Percentiles rank a stretch among this genome's conserved stretches.
Evolutionary conservation across 2,329 filamentous ascomycete genomes (phyloP).

Genomic region (Fusarium continuum): DNA sequence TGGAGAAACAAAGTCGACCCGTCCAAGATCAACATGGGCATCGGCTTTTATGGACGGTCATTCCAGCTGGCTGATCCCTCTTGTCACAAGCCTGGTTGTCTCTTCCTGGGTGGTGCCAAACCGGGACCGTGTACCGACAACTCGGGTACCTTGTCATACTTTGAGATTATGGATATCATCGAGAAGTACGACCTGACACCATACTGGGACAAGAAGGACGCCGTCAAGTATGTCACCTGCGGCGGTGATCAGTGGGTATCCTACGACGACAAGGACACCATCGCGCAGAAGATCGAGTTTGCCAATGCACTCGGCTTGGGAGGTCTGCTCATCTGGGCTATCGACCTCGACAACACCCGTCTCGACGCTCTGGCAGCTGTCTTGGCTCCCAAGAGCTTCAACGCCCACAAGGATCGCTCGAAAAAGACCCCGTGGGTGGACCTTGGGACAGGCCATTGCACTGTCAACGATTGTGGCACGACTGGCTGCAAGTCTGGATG

Average conservation of each 20-base stretch:
- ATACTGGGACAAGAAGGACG: not conserved
- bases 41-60: not conserved
- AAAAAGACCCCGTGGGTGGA: too few relatives aligned
- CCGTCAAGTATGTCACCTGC: not conserved
- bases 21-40: not conserved
- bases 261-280: not conserved
- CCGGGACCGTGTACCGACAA: not conserved
- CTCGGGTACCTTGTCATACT: not conserved
- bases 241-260: not conserved
- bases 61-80: not conserved
- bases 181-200: not conserved
- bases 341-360: slow-evolving; percentile 1
- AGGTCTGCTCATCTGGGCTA: slow-evolving; percentile 8
- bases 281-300: slow-evolving; percentile 6
- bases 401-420: not conserved
- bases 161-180: not conserved
- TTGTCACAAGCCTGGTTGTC: not conserved
- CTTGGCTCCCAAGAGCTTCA: not conserved
- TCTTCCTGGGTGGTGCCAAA: not conserved
- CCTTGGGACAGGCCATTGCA: too few relatives aligned
- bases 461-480: too few relatives aligned
- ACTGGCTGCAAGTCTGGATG: too few relatives aligned
- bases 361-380: not conserved
- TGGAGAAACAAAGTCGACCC: not conserved
- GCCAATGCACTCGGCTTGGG: not conserved